phyloP scores from a whole-genome alignment of 176 grass and related monocot species.

The Avena insularis region DNA sequence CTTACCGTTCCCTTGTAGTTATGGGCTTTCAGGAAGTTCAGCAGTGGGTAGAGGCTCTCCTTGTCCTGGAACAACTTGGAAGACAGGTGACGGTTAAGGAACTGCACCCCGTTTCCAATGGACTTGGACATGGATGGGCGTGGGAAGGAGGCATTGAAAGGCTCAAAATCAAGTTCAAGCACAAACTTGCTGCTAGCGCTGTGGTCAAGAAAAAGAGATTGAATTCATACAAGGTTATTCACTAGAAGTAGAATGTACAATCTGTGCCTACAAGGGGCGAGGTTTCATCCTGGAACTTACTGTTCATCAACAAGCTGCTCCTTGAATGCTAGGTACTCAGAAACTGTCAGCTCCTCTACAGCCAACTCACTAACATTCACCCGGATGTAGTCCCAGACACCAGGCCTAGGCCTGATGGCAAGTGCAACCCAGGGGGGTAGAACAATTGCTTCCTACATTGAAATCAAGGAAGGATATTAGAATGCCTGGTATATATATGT shows the following conservation, averaged over 20 bases:
- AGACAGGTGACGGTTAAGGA: slow-evolving; percentile 95
- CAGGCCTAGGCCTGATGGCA: slow-evolving; percentile 94
- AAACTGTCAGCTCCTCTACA: slow-evolving; percentile 78
- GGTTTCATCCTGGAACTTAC: slow-evolving; percentile 57
- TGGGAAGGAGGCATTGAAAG: slow-evolving; percentile 96
- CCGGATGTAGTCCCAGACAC: slow-evolving; percentile 97
- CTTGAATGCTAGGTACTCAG: slow-evolving; percentile 98
- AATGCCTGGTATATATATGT: neutral
- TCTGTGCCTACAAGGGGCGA: neutral
- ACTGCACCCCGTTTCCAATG: slow-evolving; percentile 97
- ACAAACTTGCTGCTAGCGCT: slow-evolving; percentile 65
- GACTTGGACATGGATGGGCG: slow-evolving; percentile 95
- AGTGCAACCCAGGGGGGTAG: slow-evolving; percentile 87
- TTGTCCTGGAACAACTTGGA: slow-evolving; percentile 99
- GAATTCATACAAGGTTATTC: slow-evolving; percentile 38
- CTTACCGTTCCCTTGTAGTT: slow-evolving; percentile 88
- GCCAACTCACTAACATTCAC: slow-evolving; percentile 92
- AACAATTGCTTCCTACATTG: slow-evolving; percentile 86
- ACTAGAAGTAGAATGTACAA: neutral
- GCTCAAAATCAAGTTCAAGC: slow-evolving; percentile 98
- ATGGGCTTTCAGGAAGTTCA: slow-evolving; percentile 89
- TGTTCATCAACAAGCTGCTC: slow-evolving; percentile 80
- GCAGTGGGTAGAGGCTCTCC: slow-evolving; percentile 87
- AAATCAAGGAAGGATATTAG: slow-evolving; percentile 16
- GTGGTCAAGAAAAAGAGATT: slow-evolving; percentile 28